Evolutionary conservation across 208 protist genomes (phyloP), one percentile per base, ranked within the genome.

Genomic region (Phytomonas sp.): DNA sequence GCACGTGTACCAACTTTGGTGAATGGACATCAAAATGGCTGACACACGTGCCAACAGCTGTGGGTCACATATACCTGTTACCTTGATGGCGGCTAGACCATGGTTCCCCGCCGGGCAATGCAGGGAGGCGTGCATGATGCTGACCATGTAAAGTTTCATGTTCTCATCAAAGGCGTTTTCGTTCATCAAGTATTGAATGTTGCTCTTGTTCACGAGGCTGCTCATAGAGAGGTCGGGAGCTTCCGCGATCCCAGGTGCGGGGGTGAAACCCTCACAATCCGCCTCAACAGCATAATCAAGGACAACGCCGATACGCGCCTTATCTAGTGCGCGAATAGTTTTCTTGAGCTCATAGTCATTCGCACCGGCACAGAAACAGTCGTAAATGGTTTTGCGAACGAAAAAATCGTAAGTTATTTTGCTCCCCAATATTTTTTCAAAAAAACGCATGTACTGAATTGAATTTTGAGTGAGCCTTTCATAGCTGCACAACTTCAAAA

Each of bases 281-380:
- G 87, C 89, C 83, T 98, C 97, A 20, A 94, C 97, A 4, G 94
- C 93, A 72, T 98, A 98, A 80, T 98, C 97, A 30, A 98, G 84
- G 36, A 98, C 96, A 61, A 91, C 79, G 33, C 92, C 94, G 60
- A 98, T 85, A 62, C 91, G 85, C 33, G 76, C 73, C 23, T 74
- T 64, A 8, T 81, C 78, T 33, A 98, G 85, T 40, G 69, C 59
- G 15, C 84, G 71, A 31, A 98, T 73, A 0, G 91, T 92, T 53
- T 80, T 56, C 36, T 83, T 72, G 20, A 97, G 75, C 71, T 98
- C 95, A n/a, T 84, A 67, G 32, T 89, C 89, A 72, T 91, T 88
- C 72, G 95, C 93, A n/a, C 97, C 97, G 5, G 90, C 97, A 73
- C 96, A 98, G 71, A 98, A 98, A 72, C 98, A 95, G 60, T 72